Base-by-base conservation (phyloP, 2,329 filamentous ascomycete species). In the Trichoderma atrobrunneum region DNA sequence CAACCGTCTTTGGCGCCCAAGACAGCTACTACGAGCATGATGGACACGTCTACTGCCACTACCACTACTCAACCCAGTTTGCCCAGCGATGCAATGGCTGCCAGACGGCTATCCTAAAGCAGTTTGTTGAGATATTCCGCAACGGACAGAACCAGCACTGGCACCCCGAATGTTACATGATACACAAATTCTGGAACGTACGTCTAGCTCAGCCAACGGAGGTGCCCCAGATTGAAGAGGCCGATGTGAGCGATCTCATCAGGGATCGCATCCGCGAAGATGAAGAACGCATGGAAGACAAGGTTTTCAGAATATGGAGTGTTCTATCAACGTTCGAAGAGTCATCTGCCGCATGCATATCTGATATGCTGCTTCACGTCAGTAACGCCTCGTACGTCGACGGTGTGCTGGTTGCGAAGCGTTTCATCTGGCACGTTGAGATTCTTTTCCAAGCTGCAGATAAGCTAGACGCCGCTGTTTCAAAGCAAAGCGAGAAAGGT, bases 151-250 rank as follows among this genome's bases (percentile, higher is more conserved):
- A 98, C 79, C 96, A 99, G 79, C 96, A 99, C 81, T 99, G 96
- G 96, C 96, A 99, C 80, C 96, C 96, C 2, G 96, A 99, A 82
- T 99, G 96, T 82, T 99, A 99, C 83, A 99, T 99, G 96, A 99
- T 99, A 74, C 96, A 99, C 84, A 99, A 99, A 79, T 99, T 98
- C 82, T 99, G 96, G 96, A 99, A 98, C 80, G 96, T 99, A 73
- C 91, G 96, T 66, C 86, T 99, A 48, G 90, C 90, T 12, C 87
- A 90, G 30, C 86, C 88, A 12, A 86, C 87, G 54, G 86, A 90
- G 72, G 79, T 82, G 12, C 79, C 85, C 43, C 83, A 86, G 71
- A 82, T 81, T 34, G 75, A 81, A 24, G 77, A 86, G 67, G 79
- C 81, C 12, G 84, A 86, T 68, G 87, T 59, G 11, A 54, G 89